These are phyloP conservation scores for Furcasterigmium sp. DNA, from an alignment of 2,329 filamentous ascomycete genomes.

Conservation along the genomic window DNA sequence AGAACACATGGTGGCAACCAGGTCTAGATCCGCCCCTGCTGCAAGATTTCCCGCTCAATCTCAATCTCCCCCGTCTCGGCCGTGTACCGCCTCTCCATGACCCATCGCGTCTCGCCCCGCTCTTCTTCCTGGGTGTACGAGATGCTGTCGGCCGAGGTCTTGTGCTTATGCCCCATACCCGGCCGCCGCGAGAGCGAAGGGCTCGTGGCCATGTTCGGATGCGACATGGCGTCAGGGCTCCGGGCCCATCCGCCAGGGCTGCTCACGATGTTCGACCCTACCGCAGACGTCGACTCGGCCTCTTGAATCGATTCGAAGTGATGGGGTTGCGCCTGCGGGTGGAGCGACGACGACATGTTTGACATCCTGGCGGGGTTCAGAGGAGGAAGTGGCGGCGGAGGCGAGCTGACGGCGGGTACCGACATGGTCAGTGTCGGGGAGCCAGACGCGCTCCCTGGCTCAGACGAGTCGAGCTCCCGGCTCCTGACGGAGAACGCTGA, in stretches of 20 bases:
- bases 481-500: constrained; percentile 45
- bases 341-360: constrained; percentile 14
- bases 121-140: constrained; percentile 62
- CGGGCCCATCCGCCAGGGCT: constrained; percentile 19
- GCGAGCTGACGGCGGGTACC: constrained; percentile 22
- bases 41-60: constrained; percentile 58
- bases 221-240: constrained; percentile 10
- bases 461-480: constrained; percentile 43
- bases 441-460: constrained; percentile 36
- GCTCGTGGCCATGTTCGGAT: constrained; percentile 12
- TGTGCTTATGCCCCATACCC: constrained; percentile 42
- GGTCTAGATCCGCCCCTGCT: constrained; percentile 43
- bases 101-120: constrained; percentile 57
- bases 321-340: constrained; percentile 14
- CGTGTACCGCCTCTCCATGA: constrained; percentile 63
- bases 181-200: constrained; percentile 16
- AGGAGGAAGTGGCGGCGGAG: constrained; percentile 14
- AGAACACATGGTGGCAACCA: neutral
- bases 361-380: constrained; percentile 7
- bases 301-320: constrained; percentile 34
- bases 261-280: constrained; percentile 14
- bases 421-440: constrained; percentile 47
- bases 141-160: constrained; percentile 61
- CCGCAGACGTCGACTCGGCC: constrained; percentile 29
- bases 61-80: constrained; percentile 61